Percentiles rank a stretch among this genome's conserved stretches.
Conservation (phyloP, 805 yeast genomes). For the Starmerella etchellsii region DNA sequence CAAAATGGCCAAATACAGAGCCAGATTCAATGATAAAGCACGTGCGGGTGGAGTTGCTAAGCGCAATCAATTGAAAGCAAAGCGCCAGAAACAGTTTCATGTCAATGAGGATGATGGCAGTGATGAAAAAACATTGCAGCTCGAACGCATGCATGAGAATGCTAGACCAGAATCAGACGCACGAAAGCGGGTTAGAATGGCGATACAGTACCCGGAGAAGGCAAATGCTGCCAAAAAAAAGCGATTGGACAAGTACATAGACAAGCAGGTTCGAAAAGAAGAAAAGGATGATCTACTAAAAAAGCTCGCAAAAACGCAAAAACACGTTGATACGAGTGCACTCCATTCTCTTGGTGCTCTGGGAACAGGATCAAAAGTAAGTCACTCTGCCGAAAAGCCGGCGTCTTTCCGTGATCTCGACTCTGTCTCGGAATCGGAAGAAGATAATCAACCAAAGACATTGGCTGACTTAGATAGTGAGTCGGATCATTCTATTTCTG, state of each 20-base stretch:
- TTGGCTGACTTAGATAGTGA: background rate
- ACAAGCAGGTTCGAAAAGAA: conserved; percentile 28
- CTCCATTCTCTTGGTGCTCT: conserved; percentile 63
- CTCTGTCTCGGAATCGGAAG: conserved; percentile 1
- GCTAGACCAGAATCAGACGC: conserved; percentile 18
- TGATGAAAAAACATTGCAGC: conserved; percentile 5
- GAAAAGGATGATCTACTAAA: conserved; percentile 68
- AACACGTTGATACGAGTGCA: conserved; percentile 50
- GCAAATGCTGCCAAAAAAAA: conserved; percentile 56
- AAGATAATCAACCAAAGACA: background rate
- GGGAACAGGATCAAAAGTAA: conserved; percentile 49
- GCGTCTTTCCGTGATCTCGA: background rate
- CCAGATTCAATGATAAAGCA: conserved; percentile 74
- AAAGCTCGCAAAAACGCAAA: conserved; percentile 45
- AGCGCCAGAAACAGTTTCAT: conserved; percentile 56
- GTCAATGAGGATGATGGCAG: conserved; percentile 20
- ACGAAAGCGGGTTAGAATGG: conserved; percentile 17
- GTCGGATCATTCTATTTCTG: conserved; percentile 6
- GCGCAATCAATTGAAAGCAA: conserved; percentile 53
- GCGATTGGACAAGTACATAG: conserved; percentile 77
- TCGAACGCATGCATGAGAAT: conserved; percentile 10
- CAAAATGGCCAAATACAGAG: conserved; percentile 71
- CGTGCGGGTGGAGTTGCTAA: conserved; percentile 73
- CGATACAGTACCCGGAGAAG: conserved; percentile 35
- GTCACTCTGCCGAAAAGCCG: conserved; percentile 54